phyloP scores from a whole-genome alignment of 148 eudicot species.

The Nepenthes mirabilis region DNA sequence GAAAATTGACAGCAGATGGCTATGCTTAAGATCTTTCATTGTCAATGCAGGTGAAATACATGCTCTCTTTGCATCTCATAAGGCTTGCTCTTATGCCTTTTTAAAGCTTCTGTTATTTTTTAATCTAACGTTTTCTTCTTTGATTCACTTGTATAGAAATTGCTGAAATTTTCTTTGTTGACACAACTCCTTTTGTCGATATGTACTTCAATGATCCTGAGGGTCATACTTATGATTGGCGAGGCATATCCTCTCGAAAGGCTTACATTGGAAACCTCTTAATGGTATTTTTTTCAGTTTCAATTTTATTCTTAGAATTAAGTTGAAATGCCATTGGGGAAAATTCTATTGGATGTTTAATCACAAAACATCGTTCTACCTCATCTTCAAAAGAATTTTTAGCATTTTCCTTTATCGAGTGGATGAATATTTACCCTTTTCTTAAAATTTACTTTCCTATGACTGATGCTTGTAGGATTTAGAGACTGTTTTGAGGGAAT shows the following conservation, averaged over 20 bases:
- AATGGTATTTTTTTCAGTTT: conserved; percentile 15
- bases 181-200: conserved; percentile 66
- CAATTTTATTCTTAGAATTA: neutral
- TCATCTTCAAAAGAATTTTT: too few species aligned
- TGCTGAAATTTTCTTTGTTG: conserved; percentile 71
- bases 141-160: conserved; percentile 21
- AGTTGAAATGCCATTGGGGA: neutral
- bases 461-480: conserved; percentile 31
- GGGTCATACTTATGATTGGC: conserved; percentile 57
- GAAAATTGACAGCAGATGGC: conserved; percentile 48
- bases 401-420: too few species aligned
- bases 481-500: conserved; percentile 39
- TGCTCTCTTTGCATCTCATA: neutral
- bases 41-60: conserved; percentile 41
- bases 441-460: neutral
- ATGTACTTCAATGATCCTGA: conserved; percentile 31
- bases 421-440: too few species aligned
- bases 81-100: too few species aligned
- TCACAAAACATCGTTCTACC: too few species aligned
- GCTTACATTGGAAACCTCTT: conserved; percentile 30
- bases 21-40: conserved; percentile 58
- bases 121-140: too few species aligned
- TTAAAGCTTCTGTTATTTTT: too few species aligned
- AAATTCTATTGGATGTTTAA: neutral
- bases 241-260: conserved; percentile 36